These are phyloP conservation scores for Amanita rubescens DNA, from an alignment of 768 basidiomycete genomes.

Conservation along the genomic window DNA sequence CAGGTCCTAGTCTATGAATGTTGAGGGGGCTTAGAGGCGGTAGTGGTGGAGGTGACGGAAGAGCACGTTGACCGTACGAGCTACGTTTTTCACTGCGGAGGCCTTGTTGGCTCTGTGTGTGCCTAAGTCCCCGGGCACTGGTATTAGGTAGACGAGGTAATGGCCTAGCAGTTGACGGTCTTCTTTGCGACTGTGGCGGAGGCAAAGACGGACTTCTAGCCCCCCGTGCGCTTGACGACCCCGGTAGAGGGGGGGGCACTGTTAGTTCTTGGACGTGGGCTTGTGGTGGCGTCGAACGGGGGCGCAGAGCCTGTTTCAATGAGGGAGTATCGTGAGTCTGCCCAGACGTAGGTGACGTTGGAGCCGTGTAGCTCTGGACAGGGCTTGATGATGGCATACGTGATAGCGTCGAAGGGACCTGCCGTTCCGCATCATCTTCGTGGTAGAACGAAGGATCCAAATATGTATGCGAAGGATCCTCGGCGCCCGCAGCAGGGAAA, in stretches of 20 bases:
- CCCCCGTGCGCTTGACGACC: neutral
- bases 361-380: neutral
- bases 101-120: conserved; percentile 1
- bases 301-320: conserved; percentile 1
- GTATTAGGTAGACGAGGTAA: neutral
- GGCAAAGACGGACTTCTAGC: conserved; percentile 2
- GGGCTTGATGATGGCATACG: conserved; percentile 1
- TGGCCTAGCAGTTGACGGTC: neutral
- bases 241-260: neutral
- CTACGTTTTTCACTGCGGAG: conserved; percentile 13
- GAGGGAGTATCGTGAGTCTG: neutral
- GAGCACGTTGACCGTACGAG: conserved; percentile 18
- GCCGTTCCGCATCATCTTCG: conserved; percentile 22
- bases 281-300: conserved; percentile 19
- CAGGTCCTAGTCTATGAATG: neutral
- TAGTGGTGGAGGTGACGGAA: conserved; percentile 1
- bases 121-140: neutral
- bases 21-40: neutral
- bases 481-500: conserved; percentile 32
- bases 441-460: conserved; percentile 35
- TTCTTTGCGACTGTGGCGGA: neutral
- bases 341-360: neutral
- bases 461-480: conserved; percentile 38
- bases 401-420: conserved; percentile 31
- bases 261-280: neutral